Evolutionary conservation across 257 asterid genomes (phyloP).

Genomic region (Capsicum baccatum): DNA sequence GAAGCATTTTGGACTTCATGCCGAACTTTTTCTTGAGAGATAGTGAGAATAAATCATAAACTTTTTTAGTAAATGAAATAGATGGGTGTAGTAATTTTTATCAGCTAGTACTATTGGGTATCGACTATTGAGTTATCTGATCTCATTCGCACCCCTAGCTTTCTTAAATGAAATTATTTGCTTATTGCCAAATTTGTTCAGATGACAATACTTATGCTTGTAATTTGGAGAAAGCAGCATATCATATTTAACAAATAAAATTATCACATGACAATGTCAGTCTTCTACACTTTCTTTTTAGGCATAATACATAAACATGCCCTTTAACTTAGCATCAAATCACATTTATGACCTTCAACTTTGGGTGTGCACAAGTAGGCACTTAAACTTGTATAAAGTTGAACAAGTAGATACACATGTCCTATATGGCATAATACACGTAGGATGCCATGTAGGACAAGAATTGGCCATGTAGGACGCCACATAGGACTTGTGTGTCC

Average conservation of each 20-base stretch:
- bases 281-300: neutral
- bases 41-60: neutral
- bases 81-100: neutral
- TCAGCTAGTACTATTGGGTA: neutral
- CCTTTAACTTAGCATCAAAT: too few species aligned
- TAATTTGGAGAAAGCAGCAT: neutral
- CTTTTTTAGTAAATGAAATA: neutral
- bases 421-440: too few species aligned
- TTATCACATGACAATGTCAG: neutral
- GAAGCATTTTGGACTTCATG: neutral
- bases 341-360: too few species aligned
- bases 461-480: too few species aligned
- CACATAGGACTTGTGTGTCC: too few species aligned
- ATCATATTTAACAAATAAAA: neutral
- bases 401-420: too few species aligned
- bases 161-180: neutral
- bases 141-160: neutral
- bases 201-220: neutral
- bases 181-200: neutral
- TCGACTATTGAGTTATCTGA: neutral
- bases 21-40: neutral
- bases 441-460: too few species aligned
- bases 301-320: too few species aligned
- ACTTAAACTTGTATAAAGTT: too few species aligned
- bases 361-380: too few species aligned